Evolutionary conservation across 2,329 filamentous ascomycete genomes (phyloP).

Genomic region (Dothideomycetes sp.): DNA sequence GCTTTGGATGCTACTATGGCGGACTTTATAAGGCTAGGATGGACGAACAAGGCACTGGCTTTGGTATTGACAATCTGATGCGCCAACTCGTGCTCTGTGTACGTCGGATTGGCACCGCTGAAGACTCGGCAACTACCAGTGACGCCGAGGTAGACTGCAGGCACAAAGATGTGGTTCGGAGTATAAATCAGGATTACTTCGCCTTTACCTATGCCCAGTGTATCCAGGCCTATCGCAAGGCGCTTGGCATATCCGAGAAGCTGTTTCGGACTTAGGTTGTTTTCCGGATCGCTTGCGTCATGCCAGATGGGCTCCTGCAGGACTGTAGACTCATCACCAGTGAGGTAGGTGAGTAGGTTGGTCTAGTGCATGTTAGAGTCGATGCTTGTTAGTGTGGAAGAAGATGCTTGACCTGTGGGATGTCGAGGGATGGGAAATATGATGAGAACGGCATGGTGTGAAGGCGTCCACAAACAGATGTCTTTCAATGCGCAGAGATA

Average conservation of each 20-base stretch:
- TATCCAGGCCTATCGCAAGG: not conserved
- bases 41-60: not conserved
- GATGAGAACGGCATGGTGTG: not conserved
- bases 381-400: not conserved
- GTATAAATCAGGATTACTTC: not conserved
- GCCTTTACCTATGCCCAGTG: not conserved
- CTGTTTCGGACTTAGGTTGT: not conserved
- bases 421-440: not conserved
- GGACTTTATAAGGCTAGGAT: not conserved
- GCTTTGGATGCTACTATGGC: not conserved
- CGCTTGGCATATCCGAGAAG: not conserved
- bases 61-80: not conserved
- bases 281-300: not conserved
- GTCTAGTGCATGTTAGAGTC: not conserved
- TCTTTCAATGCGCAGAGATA: too few relatives aligned
- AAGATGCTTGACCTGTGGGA: not conserved
- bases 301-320: not conserved
- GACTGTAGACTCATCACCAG: not conserved
- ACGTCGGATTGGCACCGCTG: not conserved
- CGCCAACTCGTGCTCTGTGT: not conserved
- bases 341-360: not conserved
- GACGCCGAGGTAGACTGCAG: not conserved
- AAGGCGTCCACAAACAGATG: too few relatives aligned
- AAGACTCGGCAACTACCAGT: not conserved
- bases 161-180: not conserved